These are phyloP conservation scores for Phlebiopsis gigantea DNA, from an alignment of 768 basidiomycete species.

Conservation along the genomic window DNA sequence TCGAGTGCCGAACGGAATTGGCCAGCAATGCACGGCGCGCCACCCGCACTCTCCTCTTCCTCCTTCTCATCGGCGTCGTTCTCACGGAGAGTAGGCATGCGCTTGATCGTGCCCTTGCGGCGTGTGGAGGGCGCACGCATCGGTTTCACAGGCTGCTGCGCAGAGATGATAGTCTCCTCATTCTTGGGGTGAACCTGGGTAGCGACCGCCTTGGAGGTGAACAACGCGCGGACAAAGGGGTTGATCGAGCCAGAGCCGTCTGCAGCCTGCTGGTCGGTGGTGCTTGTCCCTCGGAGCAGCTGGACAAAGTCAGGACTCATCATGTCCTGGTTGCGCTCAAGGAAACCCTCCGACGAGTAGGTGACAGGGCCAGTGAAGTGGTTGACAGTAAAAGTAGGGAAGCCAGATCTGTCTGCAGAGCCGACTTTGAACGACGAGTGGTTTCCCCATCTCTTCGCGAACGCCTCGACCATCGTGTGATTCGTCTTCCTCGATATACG, in stretches of 20 bases:
- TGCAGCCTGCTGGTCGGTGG: conserved; percentile 37
- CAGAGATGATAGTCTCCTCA: conserved; percentile 93
- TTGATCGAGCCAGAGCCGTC: conserved; percentile 81
- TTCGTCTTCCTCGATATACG: conserved; percentile 87
- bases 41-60: conserved; percentile 35
- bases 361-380: conserved; percentile 91
- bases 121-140: conserved; percentile 90
- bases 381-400: conserved; percentile 83
- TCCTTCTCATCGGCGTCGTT: conserved; percentile 45
- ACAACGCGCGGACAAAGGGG: conserved; percentile 87
- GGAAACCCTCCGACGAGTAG: conserved; percentile 87
- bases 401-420: conserved; percentile 67
- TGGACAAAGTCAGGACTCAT: conserved; percentile 93
- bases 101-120: conserved; percentile 68
- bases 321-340: conserved; percentile 83
- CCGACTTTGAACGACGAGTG: conserved; percentile 90
- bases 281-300: conserved; percentile 63
- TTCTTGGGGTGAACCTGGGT: conserved; percentile 89
- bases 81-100: conserved; percentile 50
- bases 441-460: conserved; percentile 91
- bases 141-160: conserved; percentile 90
- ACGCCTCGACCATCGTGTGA: conserved; percentile 90
- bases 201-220: conserved; percentile 83
- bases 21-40: conserved; percentile 72
- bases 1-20: conserved; percentile 85